Percentiles rank a stretch among this genome's conserved stretches.
Evolutionary conservation across 139 green algal genomes (phyloP).

Genomic region (Picochlorum sp.): DNA sequence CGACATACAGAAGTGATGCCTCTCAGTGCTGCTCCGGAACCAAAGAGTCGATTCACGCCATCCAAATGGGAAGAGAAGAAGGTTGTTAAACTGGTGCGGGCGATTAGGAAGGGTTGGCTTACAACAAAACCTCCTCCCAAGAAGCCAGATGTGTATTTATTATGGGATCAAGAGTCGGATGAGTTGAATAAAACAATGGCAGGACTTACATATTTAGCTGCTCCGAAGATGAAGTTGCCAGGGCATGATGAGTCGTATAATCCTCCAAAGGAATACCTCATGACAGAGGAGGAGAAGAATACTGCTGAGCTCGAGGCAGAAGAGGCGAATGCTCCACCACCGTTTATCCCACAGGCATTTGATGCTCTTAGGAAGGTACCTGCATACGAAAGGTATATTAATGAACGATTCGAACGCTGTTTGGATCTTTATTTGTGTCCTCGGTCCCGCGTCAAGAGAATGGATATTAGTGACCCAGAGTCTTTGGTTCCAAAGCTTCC

Average conservation of each 20-base stretch:
- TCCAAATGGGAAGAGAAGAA: conserved; percentile 94
- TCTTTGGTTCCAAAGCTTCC: conserved; percentile 84
- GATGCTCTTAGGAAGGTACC: conserved; percentile 63
- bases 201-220: conserved; percentile 83
- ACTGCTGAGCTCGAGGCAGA: conserved; percentile 56
- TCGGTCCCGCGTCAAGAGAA: conserved; percentile 55
- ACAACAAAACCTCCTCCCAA: conserved; percentile 35
- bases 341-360: conserved; percentile 57
- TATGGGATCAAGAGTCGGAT: conserved; percentile 84
- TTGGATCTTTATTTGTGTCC: conserved; percentile 98
- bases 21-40: conserved; percentile 72
- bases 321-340: conserved; percentile 53
- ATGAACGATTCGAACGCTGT: conserved; percentile 96
- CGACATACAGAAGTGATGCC: conserved; percentile 65
- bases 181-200: conserved; percentile 50
- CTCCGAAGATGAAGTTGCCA: conserved; percentile 83
- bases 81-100: conserved; percentile 76
- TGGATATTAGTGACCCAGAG: conserved; percentile 66
- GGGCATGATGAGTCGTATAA: conserved; percentile 93
- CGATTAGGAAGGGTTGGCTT: conserved; percentile 89
- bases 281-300: conserved; percentile 80
- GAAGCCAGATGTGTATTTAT: conserved; percentile 61
- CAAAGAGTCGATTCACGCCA: conserved; percentile 92
- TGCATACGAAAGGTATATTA: conserved; percentile 80
- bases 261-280: conserved; percentile 89